Evolutionary conservation across 1,139 yeast species (phyloP).

Genomic region (Nakaseomyces sp.): DNA sequence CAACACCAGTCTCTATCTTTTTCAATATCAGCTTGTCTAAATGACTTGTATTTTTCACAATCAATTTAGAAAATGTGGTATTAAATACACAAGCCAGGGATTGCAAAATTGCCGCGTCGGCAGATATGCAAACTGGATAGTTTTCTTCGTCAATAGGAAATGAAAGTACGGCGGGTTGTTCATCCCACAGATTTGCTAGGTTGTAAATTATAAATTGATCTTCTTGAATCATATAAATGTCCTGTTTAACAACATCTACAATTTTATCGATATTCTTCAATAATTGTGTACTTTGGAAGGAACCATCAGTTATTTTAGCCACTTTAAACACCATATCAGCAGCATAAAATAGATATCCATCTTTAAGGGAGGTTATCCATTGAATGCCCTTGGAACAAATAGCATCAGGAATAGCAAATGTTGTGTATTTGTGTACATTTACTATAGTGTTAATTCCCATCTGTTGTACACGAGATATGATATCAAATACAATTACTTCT

Average conservation of each 20-base stretch:
- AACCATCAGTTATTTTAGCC: slow-evolving; percentile 11
- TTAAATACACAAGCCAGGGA: slow-evolving; percentile 22
- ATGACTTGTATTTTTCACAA: slow-evolving; percentile 23
- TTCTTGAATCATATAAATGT: slow-evolving; percentile 20
- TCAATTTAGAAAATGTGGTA: slow-evolving; percentile 15
- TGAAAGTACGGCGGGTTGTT: slow-evolving; percentile 12
- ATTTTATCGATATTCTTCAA: slow-evolving; percentile 24
- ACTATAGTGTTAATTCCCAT: slow-evolving; percentile 23
- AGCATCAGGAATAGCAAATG: slow-evolving; percentile 14
- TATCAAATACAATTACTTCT: slow-evolving; percentile 20
- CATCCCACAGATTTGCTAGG: slow-evolving; percentile 22
- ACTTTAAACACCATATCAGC: slow-evolving; percentile 18
- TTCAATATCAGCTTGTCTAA: slow-evolving; percentile 25
- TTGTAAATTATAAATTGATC: slow-evolving; percentile 16
- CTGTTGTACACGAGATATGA: slow-evolving; percentile 20
- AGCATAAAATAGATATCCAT: slow-evolving; percentile 21
- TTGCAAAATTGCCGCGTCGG: slow-evolving; percentile 25
- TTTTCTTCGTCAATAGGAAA: slow-evolving; percentile 21
- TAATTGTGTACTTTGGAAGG: slow-evolving; percentile 16
- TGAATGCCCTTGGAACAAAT: slow-evolving; percentile 11
- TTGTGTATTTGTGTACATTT: slow-evolving; percentile 20
- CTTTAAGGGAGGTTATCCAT: slow-evolving; percentile 23
- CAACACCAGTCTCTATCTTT: slow-evolving; percentile 13
- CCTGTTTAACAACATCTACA: slow-evolving; percentile 21
- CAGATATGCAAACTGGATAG: slow-evolving; percentile 26